These are phyloP conservation scores for Lyophyllum shimeji DNA, from an alignment of 768 basidiomycete species.

Conservation along the genomic window DNA sequence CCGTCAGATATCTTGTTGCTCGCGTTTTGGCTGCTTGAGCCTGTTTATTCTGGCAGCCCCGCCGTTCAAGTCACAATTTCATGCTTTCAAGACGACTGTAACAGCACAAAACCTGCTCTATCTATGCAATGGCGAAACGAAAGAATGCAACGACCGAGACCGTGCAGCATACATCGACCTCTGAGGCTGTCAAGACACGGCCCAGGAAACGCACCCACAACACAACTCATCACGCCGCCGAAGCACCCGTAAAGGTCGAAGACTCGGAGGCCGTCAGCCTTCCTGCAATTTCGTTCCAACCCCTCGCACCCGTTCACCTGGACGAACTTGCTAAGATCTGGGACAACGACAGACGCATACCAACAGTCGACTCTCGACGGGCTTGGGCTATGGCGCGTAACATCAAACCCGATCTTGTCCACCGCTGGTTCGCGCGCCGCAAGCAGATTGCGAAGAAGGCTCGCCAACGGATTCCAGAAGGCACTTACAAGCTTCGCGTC, in stretches of 20 bases:
- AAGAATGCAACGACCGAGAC: not conserved
- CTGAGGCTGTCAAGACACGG: slow-evolving; percentile 13
- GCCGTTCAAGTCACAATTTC: no score
- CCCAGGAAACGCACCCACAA: slow-evolving; percentile 1
- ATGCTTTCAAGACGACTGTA: no score
- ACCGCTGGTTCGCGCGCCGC: slow-evolving; percentile 40
- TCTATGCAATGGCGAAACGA: slow-evolving; percentile 5
- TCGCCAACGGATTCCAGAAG: slow-evolving; percentile 24
- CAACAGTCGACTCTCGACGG: slow-evolving; percentile 33
- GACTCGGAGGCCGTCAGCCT: not conserved
- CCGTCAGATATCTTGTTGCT: no score
- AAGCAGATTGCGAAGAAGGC: slow-evolving; percentile 27
- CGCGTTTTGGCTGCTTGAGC: no score
- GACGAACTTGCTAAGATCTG: slow-evolving; percentile 36
- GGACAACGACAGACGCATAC: slow-evolving; percentile 35
- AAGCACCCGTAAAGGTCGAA: slow-evolving; percentile 2
- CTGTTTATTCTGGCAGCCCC: no score
- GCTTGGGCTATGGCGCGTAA: slow-evolving; percentile 40
- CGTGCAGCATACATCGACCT: slow-evolving; percentile 12
- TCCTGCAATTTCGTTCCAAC: not conserved
- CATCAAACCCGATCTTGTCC: slow-evolving; percentile 30
- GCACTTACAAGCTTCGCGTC: slow-evolving; percentile 36
- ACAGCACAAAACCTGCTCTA: no score
- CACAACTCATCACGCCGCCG: not conserved
- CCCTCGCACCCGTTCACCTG: slow-evolving; percentile 21